Evolutionary conservation across 1,284 basidiomycete genomes (phyloP).

Genomic region (Apiotrichum sp.): DNA sequence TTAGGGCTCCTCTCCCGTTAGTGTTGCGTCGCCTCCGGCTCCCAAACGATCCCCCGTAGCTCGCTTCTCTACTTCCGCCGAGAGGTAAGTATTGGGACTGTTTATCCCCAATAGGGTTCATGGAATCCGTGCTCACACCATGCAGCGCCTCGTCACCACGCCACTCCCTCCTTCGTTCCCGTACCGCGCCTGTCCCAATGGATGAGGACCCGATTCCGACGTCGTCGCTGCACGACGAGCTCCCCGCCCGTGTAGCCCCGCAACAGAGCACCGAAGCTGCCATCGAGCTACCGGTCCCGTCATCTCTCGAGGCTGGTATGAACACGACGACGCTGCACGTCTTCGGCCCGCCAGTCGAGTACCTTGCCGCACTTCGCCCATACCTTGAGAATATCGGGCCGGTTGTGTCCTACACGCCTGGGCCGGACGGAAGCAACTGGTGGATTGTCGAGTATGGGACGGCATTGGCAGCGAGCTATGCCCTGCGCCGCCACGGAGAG

Average conservation of each 20-base stretch:
- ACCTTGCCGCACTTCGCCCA: constrained; percentile 26
- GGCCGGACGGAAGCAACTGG: constrained; percentile 40
- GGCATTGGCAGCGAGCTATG: constrained; percentile 29
- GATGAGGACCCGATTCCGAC: constrained; percentile 25
- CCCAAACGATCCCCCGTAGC: constrained; percentile 23
- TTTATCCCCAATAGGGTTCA: not conserved
- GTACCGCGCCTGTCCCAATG: constrained; percentile 3
- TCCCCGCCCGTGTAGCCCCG: not conserved
- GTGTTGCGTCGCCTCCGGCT: constrained; percentile 17
- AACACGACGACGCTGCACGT: constrained; percentile 36
- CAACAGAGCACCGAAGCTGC: not conserved
- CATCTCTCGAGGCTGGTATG: constrained; percentile 24
- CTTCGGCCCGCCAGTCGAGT: constrained; percentile 36
- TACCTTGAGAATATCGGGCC: constrained; percentile 34
- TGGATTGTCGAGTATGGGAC: constrained; percentile 30
- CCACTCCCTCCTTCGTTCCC: not conserved
- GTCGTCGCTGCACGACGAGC: constrained; percentile 20
- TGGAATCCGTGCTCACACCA: not conserved
- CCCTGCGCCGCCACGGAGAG: constrained; percentile 39
- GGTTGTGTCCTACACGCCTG: constrained; percentile 29
- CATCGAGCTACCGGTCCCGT: constrained; percentile 24
- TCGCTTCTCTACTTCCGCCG: constrained; percentile 22
- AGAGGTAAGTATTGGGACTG: constrained; percentile 14
- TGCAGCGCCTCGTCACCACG: constrained; percentile 16
- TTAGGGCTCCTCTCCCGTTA: constrained; percentile 15